Evolutionary conservation across 352 stramenopile species (phyloP).

Genomic region (Phytopythium montanum): DNA sequence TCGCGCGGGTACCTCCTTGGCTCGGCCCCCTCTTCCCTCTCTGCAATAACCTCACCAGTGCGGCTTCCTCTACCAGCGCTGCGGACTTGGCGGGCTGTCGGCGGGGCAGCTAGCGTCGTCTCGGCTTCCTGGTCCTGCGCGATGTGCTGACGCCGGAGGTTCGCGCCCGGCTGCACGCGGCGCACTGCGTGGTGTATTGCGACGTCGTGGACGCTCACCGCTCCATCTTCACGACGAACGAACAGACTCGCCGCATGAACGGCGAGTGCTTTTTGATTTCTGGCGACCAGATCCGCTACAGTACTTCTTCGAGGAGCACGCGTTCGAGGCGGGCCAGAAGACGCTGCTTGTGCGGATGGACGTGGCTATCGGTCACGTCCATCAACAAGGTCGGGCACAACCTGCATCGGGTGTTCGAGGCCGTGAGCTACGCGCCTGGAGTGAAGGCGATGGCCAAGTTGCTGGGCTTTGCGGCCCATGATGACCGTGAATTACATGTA

Average conservation of each 20-base stretch:
- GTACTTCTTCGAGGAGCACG: slow-evolving; percentile 93
- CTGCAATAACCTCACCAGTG: neutral
- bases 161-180: slow-evolving; percentile 53
- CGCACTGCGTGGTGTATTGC: slow-evolving; percentile 53
- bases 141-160: slow-evolving; percentile 29
- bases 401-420: slow-evolving; percentile 86
- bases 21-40: neutral
- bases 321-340: slow-evolving; percentile 61
- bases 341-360: slow-evolving; percentile 60
- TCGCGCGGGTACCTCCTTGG: neutral
- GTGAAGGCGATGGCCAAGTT: slow-evolving; percentile 75
- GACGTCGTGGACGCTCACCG: slow-evolving; percentile 59
- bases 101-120: slow-evolving; percentile 57
- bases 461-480: slow-evolving; percentile 87
- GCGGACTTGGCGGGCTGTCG: slow-evolving; percentile 30
- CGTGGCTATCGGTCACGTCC: too few relatives aligned
- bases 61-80: slow-evolving; percentile 6
- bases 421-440: slow-evolving; percentile 77
- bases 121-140: slow-evolving; percentile 59
- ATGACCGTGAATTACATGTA: slow-evolving; percentile 96
- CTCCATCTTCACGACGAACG: slow-evolving; percentile 83
- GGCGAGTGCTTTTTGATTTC: slow-evolving; percentile 94
- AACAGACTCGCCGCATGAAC: slow-evolving; percentile 78
- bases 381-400: slow-evolving; percentile 97
- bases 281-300: slow-evolving; percentile 89